Evolutionary conservation across 495 filamentous ascomycete species (phyloP).

Genomic region (Penicillium lagena): DNA sequence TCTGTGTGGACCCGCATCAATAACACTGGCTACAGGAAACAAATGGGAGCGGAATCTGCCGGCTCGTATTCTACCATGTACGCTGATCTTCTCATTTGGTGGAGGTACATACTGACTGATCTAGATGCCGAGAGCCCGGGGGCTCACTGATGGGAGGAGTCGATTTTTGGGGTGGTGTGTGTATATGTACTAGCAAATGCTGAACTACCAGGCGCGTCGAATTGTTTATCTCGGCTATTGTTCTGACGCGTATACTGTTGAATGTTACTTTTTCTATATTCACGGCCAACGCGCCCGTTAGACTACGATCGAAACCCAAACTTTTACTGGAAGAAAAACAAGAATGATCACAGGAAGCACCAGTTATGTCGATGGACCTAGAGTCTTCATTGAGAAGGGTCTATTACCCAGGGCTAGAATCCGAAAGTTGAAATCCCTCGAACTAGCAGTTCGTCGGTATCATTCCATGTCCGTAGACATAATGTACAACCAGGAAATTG

Average conservation of each 20-base stretch:
- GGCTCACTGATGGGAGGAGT: constrained; percentile 9
- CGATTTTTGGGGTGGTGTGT: neutral
- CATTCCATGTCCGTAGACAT: constrained; percentile 67
- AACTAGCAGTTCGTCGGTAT: constrained; percentile 36
- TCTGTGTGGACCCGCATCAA: neutral
- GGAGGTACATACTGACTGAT: too few relatives aligned
- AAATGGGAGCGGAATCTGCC: constrained; percentile 96
- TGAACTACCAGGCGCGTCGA: too few relatives aligned
- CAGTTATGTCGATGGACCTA: constrained; percentile 14
- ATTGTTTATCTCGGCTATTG: too few relatives aligned
- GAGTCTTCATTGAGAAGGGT: constrained; percentile 23
- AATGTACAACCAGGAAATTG: constrained; percentile 88
- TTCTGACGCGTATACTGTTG: too few relatives aligned
- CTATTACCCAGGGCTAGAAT: constrained; percentile 13
- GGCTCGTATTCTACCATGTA: constrained; percentile 69
- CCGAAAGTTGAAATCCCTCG: constrained; percentile 25
- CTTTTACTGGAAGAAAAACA: too few relatives aligned
- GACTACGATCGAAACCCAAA: neutral
- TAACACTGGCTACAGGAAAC: constrained; percentile 55
- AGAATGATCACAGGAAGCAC: neutral
- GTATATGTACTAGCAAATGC: too few relatives aligned
- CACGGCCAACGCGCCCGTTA: neutral
- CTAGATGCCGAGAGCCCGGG: constrained; percentile 12
- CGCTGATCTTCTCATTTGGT: constrained; percentile 25
- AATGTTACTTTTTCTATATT: too few relatives aligned